phyloP scores from a whole-genome alignment of 768 basidiomycete genomes.

The Naganishia onofrii region DNA sequence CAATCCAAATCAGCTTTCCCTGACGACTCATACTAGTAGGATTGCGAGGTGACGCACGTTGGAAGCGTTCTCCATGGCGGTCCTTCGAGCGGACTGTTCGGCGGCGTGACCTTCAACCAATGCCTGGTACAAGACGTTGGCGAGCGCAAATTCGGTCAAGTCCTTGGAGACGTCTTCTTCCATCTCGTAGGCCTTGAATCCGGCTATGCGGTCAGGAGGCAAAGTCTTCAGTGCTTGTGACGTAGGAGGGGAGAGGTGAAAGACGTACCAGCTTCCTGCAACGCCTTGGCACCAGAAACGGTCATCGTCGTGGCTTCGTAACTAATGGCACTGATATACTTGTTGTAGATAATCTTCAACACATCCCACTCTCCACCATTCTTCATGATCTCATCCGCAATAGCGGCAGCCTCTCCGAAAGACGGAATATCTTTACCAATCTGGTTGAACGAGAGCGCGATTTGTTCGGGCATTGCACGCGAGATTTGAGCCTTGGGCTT shows the following conservation, averaged over 20 bases:
- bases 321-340: conserved; percentile 65
- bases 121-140: conserved; percentile 92
- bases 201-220: conserved; percentile 57
- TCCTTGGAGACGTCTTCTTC: conserved; percentile 94
- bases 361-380: conserved; percentile 78
- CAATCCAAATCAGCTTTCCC: too few species aligned
- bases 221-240: too few species aligned
- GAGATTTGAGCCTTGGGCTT: conserved; percentile 91
- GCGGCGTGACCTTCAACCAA: conserved; percentile 94
- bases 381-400: conserved; percentile 87
- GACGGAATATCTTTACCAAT: conserved; percentile 97
- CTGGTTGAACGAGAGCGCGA: conserved; percentile 89
- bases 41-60: conserved; percentile 56
- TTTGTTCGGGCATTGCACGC: conserved; percentile 64
- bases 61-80: conserved; percentile 99
- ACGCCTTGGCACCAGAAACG: conserved; percentile 74
- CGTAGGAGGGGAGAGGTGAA: too few species aligned
- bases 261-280: conserved; percentile 72
- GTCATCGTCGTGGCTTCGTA: conserved; percentile 76
- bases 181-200: conserved; percentile 94
- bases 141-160: conserved; percentile 88
- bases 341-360: conserved; percentile 57
- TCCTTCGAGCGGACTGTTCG: conserved; percentile 73
- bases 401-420: conserved; percentile 89
- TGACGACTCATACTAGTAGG: neutral